Evolutionary conservation across 768 basidiomycete species (phyloP), one percentile per base, ranked within the genome.

Genomic region (Kwoniella newhampshirensis): DNA sequence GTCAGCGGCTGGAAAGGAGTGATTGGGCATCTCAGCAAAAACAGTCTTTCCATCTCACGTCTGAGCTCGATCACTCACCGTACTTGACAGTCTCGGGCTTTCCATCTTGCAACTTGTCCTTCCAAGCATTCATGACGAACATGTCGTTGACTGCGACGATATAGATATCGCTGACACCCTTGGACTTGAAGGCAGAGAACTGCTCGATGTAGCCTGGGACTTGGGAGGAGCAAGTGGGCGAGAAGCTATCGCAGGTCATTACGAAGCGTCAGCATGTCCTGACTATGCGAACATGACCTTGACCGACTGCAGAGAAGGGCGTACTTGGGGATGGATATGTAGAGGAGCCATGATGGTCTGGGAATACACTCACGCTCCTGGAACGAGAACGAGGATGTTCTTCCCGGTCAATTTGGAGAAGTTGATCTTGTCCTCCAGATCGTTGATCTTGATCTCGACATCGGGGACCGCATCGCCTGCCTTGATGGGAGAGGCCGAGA

Each of bases 61-160:
- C 13, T 23, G 21, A 30, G 21, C 7, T 13, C 36, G 27, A 12
- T 12, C n/a, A 65, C 67, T 27, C 36, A 70, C 68, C 69, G 54
- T 71, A 73, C 57, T 72, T 81, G 76, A 87, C 86, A 39, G 79
- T 82, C 36, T 85, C 78, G 20, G 41, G 39, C 47, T 63, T 77
- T 17, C 84, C 83, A 46, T 84, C 84, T 7, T 77, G 70, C 2
- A 74, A 47, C 53, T 68, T 62, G 56, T 70, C 54, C 52, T 70
- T 71, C 76, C 75, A 75, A n/a, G 74, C 77, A 41, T 85, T 68
- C 43, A 68, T 56, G 32, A 71, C 71, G 67, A 87, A 91, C 6
- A 81, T 81, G 71, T 93, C 90, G 73, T 92, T 92, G 54, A 88
- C 85, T 23, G 84, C 79, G 52, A 92, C 77, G 52, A 91, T 82